Conservation (phyloP, 805 yeast species). For the Lipomyces japonicus region DNA sequence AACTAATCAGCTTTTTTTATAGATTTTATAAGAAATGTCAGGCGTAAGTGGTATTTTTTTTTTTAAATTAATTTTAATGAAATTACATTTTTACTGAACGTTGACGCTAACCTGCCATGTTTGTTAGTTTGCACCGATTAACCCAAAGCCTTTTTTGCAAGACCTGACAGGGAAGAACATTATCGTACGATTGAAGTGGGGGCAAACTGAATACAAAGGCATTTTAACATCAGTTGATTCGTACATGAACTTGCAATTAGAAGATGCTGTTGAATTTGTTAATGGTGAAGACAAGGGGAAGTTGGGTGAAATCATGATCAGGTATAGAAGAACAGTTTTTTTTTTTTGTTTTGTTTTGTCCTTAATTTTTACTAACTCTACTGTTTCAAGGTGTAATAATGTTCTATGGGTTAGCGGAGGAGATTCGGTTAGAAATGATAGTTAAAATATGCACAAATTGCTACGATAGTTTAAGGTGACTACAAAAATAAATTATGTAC, state of each 20-base stretch:
- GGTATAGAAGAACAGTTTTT: conserved; percentile 31
- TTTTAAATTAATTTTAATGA: no score
- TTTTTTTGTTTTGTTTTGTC: not conserved
- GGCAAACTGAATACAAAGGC: conserved; percentile 83
- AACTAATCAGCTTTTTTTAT: not conserved
- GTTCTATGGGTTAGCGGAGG: conserved; percentile 58
- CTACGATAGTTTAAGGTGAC: not conserved
- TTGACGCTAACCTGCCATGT: not conserved
- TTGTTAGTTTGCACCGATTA: conserved; percentile 52
- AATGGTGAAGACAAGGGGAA: conserved; percentile 48
- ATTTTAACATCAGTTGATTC: conserved; percentile 74
- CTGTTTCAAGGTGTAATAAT: conserved; percentile 68
- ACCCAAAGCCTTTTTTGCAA: conserved; percentile 87
- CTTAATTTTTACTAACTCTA: not conserved
- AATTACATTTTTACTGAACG: not conserved
- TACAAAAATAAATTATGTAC: not conserved
- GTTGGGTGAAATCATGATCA: conserved; percentile 73
- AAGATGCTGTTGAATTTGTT: conserved; percentile 53
- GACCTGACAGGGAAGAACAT: conserved; percentile 69
- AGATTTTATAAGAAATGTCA: conserved; percentile 1
- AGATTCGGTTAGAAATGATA: not conserved
- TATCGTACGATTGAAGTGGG: conserved; percentile 82
- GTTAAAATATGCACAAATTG: not conserved
- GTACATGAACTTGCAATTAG: conserved; percentile 84
- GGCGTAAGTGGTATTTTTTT: not conserved